Percentiles rank a stretch among this genome's conserved stretches.
Evolutionary conservation across 139 green algal species (phyloP).

Genomic region (Parachlorella kessleri): DNA sequence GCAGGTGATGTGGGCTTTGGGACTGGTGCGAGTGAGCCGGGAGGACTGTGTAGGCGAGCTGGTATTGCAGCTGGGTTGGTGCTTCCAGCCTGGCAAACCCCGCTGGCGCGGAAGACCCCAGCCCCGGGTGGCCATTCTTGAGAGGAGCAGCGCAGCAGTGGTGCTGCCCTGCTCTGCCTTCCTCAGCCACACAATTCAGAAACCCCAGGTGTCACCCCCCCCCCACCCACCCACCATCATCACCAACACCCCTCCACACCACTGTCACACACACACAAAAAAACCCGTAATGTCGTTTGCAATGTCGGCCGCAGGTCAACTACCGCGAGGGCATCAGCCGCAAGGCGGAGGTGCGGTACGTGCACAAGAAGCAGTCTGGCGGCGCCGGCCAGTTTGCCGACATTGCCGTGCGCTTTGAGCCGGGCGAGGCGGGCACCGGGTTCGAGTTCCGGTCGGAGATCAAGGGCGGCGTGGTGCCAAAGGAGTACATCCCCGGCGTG

Average conservation of each 20-base stretch:
- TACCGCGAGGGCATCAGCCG: constrained; percentile 97
- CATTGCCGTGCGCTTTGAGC: constrained; percentile 95
- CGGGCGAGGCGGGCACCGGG: constrained; percentile 89
- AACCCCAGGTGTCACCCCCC: too few relatives aligned
- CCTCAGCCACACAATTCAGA: too few relatives aligned
- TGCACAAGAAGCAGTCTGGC: constrained; percentile 99
- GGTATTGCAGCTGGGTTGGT: too few relatives aligned
- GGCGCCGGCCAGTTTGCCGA: constrained; percentile 98
- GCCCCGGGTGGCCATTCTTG: too few relatives aligned
- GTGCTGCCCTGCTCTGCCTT: too few relatives aligned
- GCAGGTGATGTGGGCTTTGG: too few relatives aligned
- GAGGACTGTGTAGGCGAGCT: background rate
- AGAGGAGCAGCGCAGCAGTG: too few relatives aligned
- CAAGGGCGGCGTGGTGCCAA: constrained; percentile 96
- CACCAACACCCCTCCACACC: background rate
- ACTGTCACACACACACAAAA: background rate
- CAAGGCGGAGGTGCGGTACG: constrained; percentile 82
- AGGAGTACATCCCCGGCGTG: constrained; percentile 99
- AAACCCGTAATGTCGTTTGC: too few relatives aligned
- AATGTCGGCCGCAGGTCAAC: constrained; percentile 91
- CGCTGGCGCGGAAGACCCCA: too few relatives aligned
- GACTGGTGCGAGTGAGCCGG: background rate
- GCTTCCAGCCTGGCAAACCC: too few relatives aligned
- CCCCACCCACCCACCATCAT: too few relatives aligned
- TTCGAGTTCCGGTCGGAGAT: constrained; percentile 97